Base-by-base conservation (phyloP, 805 yeast genomes). In the Candida ipomoeae region DNA sequence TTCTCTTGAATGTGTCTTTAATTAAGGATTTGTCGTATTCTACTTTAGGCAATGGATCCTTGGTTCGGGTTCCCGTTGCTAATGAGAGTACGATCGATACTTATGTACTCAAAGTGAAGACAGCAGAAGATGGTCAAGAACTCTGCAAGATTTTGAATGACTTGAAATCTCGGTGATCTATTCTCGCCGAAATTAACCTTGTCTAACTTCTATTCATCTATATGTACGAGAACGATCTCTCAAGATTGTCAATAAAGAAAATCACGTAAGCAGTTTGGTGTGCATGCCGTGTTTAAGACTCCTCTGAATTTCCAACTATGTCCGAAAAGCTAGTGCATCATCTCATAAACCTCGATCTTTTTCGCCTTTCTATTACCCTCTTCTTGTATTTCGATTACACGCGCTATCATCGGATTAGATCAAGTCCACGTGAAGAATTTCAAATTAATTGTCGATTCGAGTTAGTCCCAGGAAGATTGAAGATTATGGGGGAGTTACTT, bases 81-180 rank as follows among this genome's bases (percentile, higher is more conserved):
- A 78, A 76, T 33, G 56, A 74, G 2, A 79, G 74, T 6, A 49
- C 54, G 48, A 72, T 90, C 45, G 82, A 80, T 33, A 84, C 90
- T 1, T 91, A 81, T 62, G 72, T 89, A 44, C 72, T 86, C 18
- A 82, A 81, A 59, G 95, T 92, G 40, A 92, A 91, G 70, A 83
- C 89, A 0, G 75, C 79, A n/a, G 79, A 70, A 3, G 92, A 85
- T 64, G 94, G 85, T 17, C 68, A 73, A 36, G 80, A 77, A 48
- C 70, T 87, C 50, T 61, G 77, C 31, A 52, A 60, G 13, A 53
- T 60, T 11, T 57, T 73, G 34, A 67, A 70, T 48, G 63, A 60
- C 17, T 59, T 62, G 3, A 69, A 67, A 48, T 63, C 42, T 53
- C 50, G 33, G 51, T 57, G 36, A 58, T 18, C 8, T 6, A 20